Evolutionary conservation across 192 early-diverging fungal genomes (phyloP).

Genomic region (Podila epicladia): DNA sequence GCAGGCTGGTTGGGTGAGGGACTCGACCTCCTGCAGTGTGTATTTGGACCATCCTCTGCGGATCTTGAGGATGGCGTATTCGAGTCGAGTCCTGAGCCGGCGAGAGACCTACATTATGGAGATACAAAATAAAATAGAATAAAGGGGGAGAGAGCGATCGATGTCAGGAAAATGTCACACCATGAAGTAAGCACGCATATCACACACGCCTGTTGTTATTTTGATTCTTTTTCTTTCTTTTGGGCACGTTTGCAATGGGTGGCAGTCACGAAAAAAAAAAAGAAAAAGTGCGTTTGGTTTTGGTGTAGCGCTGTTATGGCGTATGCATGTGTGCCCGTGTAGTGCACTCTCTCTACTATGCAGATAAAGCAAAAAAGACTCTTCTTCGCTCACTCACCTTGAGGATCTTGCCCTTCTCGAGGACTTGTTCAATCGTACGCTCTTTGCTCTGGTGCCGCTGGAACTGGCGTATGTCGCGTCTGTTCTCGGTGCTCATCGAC

Average conservation of each 20-base stretch:
- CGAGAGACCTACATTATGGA: slow-evolving; percentile 14
- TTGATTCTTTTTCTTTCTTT: too few species aligned
- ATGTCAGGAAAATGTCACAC: too few species aligned
- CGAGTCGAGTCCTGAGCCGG: slow-evolving; percentile 33
- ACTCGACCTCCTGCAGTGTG: slow-evolving; percentile 38
- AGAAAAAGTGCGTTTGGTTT: not conserved
- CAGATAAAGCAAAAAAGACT: not conserved
- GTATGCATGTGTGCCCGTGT: too few species aligned
- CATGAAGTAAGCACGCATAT: too few species aligned
- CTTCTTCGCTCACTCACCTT: slow-evolving; percentile 8
- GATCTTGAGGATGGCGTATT: slow-evolving; percentile 42
- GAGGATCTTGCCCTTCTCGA: slow-evolving; percentile 25
- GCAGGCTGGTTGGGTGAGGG: slow-evolving; percentile 7
- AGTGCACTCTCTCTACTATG: too few species aligned
- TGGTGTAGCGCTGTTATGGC: too few species aligned
- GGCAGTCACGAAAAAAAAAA: too few species aligned
- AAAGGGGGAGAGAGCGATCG: not conserved
- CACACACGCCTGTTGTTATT: too few species aligned
- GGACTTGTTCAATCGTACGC: slow-evolving; percentile 17
- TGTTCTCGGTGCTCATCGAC: not conserved
- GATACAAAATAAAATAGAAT: not conserved
- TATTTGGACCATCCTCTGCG: slow-evolving; percentile 44
- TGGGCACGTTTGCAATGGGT: too few species aligned
- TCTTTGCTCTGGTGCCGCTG: slow-evolving; percentile 17
- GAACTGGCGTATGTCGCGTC: not conserved